Evolutionary conservation across 139 green algal genomes (phyloP).

Genomic region (Chlamydomonas schloesseri): DNA sequence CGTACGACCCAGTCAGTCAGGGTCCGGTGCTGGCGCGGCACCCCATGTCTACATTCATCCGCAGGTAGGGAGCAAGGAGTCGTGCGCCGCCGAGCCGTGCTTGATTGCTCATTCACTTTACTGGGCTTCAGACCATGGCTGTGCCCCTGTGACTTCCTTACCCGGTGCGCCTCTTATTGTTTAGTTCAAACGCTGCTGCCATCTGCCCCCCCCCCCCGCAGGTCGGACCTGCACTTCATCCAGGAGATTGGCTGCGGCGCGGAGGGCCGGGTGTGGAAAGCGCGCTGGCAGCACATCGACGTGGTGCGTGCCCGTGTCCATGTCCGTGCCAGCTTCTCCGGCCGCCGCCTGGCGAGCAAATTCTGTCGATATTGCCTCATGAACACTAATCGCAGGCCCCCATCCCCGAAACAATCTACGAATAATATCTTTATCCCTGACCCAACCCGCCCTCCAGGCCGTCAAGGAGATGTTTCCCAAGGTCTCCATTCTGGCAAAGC

Average conservation of each 20-base stretch:
- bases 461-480: constrained; percentile 55
- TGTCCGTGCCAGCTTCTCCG: too few species aligned
- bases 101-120: too few species aligned
- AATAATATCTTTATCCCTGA: not conserved
- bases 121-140: too few species aligned
- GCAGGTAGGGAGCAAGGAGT: not conserved
- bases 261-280: constrained; percentile 1
- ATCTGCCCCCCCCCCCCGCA: not conserved
- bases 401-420: too few species aligned
- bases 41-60: not conserved
- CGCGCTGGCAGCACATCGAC: constrained; percentile 14
- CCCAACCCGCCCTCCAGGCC: not conserved
- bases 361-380: too few species aligned
- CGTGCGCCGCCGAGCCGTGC: too few species aligned
- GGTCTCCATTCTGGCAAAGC: not conserved
- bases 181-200: too few species aligned
- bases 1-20: too few species aligned
- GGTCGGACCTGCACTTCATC: not conserved
- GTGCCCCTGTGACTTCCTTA: too few species aligned
- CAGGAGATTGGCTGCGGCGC: not conserved
- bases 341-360: too few species aligned
- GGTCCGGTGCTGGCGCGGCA: not conserved
- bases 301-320: not conserved
- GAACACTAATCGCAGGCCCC: too few species aligned
- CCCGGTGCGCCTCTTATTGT: too few species aligned